Evolutionary conservation across 805 yeast genomes (phyloP).

Genomic region (Lachancea sp.): DNA sequence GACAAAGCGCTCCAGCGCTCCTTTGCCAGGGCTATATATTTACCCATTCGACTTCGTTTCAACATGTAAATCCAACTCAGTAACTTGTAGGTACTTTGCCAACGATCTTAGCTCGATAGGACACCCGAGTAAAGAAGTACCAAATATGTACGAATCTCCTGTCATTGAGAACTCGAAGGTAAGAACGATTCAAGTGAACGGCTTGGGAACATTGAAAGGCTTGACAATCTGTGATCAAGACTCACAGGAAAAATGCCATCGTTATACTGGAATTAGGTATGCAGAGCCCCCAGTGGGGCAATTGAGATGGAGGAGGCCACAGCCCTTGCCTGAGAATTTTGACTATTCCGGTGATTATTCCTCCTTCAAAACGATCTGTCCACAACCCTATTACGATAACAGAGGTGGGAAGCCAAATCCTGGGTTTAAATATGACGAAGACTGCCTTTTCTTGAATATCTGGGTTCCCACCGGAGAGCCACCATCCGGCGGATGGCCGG

Average conservation of each 20-base stretch:
- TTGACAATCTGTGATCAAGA: slow-evolving; percentile 16
- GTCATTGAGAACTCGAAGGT: slow-evolving; percentile 15
- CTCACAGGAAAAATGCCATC: slow-evolving; percentile 12
- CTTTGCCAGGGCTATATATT: too few relatives aligned
- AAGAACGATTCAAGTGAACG: slow-evolving; percentile 16
- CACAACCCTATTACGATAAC: slow-evolving; percentile 28
- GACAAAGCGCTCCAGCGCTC: too few relatives aligned
- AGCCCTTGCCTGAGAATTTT: slow-evolving; percentile 29
- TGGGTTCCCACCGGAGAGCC: slow-evolving; percentile 35
- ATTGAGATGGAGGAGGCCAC: slow-evolving; percentile 33
- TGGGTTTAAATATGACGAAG: slow-evolving; percentile 27
- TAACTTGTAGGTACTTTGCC: too few relatives aligned
- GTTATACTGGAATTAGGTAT: slow-evolving; percentile 33
- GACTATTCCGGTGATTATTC: slow-evolving; percentile 38
- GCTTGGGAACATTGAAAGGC: slow-evolving; percentile 30
- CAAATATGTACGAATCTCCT: slow-evolving; percentile 11
- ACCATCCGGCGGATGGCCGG: slow-evolving; percentile 40
- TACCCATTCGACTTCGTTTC: too few relatives aligned
- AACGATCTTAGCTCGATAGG: too few relatives aligned
- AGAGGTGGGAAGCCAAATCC: slow-evolving; percentile 25
- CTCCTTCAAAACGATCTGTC: slow-evolving; percentile 32
- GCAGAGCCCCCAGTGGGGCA: slow-evolving; percentile 31
- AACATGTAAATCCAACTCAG: too few relatives aligned
- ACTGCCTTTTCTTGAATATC: slow-evolving; percentile 33
- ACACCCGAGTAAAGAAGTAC: too few relatives aligned